Conservation (phyloP, 2,329 filamentous ascomycete genomes). For the Microcyclospora tardicrescens region DNA sequence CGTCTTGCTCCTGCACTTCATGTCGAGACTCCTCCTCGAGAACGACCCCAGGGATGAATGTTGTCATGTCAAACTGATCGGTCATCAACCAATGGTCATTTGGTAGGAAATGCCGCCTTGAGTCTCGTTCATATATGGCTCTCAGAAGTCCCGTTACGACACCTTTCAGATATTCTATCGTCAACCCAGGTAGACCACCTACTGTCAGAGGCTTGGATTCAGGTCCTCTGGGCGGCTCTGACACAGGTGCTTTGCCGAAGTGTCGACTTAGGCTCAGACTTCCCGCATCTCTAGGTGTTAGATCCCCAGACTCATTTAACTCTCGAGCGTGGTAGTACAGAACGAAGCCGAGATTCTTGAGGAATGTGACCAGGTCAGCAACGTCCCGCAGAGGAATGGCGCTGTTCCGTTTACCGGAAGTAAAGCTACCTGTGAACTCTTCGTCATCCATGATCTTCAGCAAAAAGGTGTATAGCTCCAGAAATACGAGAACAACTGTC, state of each 20-base stretch:
- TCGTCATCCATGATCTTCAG: conserved; percentile 91
- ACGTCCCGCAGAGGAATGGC: conserved; percentile 61
- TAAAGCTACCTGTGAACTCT: conserved; percentile 50
- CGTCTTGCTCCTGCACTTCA: conserved; percentile 51
- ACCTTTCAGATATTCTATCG: conserved; percentile 64
- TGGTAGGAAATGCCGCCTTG: conserved; percentile 70
- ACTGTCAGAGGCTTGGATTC: conserved; percentile 32
- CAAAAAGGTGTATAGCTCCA: conserved; percentile 89
- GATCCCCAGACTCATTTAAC: conserved; percentile 9
- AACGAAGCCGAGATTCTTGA: conserved; percentile 83
- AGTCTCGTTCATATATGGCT: conserved; percentile 89
- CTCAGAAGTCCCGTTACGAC: conserved; percentile 67
- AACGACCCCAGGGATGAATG: conserved; percentile 76
- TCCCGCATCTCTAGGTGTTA: conserved; percentile 7
- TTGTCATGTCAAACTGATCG: conserved; percentile 70
- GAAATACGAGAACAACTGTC: conserved; percentile 76
- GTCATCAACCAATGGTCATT: conserved; percentile 92
- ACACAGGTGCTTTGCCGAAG: conserved; percentile 4
- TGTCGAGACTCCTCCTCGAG: conserved; percentile 70
- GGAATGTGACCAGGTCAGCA: conserved; percentile 60
- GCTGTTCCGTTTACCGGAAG: conserved; percentile 38
- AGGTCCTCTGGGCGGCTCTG: conserved; percentile 5
- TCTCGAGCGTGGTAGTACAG: conserved; percentile 74
- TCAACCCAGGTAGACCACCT: conserved; percentile 56
- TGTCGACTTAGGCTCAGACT: conserved; percentile 7